A percentile compares a stretch with the other conserved stretches of the same genome.
These are phyloP conservation scores for Onygenales sp. DNA, from an alignment of 2,329 filamentous ascomycete genomes.

Conservation along the genomic window DNA sequence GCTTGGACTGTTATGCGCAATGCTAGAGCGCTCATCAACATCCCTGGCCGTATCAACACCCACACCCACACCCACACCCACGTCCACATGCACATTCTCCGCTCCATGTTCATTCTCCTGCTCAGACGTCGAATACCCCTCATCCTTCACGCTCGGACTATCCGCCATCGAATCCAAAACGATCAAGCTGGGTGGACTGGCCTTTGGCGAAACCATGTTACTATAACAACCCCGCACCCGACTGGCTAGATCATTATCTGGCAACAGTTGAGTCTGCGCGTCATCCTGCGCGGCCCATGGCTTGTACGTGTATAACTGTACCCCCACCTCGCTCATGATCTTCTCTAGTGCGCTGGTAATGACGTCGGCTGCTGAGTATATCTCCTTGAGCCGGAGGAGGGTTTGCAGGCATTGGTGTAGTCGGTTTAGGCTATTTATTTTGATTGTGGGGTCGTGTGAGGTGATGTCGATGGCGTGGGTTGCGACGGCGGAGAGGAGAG, in stretches of 20 bases:
- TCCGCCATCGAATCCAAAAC: not conserved
- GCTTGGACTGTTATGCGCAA: too few relatives aligned
- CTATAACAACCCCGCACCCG: not conserved
- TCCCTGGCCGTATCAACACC: not conserved
- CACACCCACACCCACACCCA: not conserved
- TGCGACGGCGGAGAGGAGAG: slow-evolving; percentile 84
- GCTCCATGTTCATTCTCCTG: slow-evolving; percentile 4
- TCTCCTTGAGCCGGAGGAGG: slow-evolving; percentile 75
- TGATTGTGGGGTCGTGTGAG: slow-evolving; percentile 61
- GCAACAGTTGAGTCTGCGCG: not conserved
- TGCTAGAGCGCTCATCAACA: too few relatives aligned
- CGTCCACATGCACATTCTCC: not conserved
- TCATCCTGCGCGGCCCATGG: not conserved
- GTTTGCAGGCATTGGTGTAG: slow-evolving; percentile 91
- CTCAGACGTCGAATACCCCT: not conserved
- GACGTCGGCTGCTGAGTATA: slow-evolving; percentile 86
- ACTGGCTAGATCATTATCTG: not conserved
- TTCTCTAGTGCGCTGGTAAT: slow-evolving; percentile 88
- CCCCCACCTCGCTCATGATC: slow-evolving; percentile 76
- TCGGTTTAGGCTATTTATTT: slow-evolving; percentile 63
- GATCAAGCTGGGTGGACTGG: not conserved
- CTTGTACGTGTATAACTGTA: slow-evolving; percentile 50
- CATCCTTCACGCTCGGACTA: not conserved
- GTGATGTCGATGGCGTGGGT: slow-evolving; percentile 91
- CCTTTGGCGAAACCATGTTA: not conserved